A percentile compares a stretch with the other conserved stretches of the same genome.
These are phyloP conservation scores for Cenococcum geophilum DNA, from an alignment of 495 filamentous ascomycete species.

Conservation along the genomic window DNA sequence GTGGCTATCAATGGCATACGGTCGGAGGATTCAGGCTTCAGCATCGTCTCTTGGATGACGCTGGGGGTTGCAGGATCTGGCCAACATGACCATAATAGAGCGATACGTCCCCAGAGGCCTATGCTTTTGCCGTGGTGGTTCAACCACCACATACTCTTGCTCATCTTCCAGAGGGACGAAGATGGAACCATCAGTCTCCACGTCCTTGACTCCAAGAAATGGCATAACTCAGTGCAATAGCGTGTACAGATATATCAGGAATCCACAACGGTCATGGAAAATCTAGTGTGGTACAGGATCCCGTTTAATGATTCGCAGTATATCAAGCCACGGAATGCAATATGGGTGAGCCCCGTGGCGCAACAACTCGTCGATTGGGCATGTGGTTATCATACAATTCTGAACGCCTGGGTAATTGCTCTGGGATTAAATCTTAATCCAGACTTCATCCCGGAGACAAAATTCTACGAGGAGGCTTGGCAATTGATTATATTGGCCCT, in stretches of 20 bases:
- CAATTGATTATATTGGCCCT: not conserved
- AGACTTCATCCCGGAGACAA: not conserved
- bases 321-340: not conserved
- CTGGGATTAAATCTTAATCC: not conserved
- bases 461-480: not conserved
- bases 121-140: not conserved
- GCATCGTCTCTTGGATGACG: not conserved
- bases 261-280: not conserved
- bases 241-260: not conserved
- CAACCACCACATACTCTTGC: not conserved
- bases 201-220: conserved; percentile 1
- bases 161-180: not conserved
- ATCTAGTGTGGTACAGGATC: not conserved
- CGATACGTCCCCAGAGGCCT: not conserved
- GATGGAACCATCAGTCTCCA: not conserved
- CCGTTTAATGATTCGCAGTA: not conserved
- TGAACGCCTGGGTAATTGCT: conserved; percentile 11
- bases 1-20: not conserved
- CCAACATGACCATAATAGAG: not conserved
- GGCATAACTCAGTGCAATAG: not conserved
- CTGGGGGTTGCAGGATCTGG: no score
- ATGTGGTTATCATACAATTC: conserved; percentile 5
- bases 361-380: not conserved
- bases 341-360: not conserved
- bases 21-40: not conserved